A percentile compares a stretch with the other conserved stretches of the same genome.
phyloP scores from a whole-genome alignment of 163 green algal species.

The Chlorella variabilis region DNA sequence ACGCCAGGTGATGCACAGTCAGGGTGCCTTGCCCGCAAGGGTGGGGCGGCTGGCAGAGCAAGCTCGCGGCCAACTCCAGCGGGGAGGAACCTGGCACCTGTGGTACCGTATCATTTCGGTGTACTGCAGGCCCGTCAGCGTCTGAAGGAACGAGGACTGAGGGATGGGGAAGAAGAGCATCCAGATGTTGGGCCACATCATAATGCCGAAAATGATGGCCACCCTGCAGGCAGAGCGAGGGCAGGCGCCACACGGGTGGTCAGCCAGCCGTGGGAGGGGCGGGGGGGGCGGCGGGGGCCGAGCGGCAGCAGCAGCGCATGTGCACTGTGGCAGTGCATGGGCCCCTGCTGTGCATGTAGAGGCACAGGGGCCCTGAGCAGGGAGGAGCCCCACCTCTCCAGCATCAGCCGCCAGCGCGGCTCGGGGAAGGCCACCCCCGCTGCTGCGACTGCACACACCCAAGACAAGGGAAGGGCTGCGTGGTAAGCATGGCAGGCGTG shows the following conservation, averaged over 20 bases:
- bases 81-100: slow-evolving; percentile 15
- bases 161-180: slow-evolving; percentile 62
- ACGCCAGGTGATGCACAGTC: neutral
- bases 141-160: slow-evolving; percentile 55
- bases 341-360: neutral
- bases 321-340: neutral
- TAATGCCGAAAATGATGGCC: slow-evolving; percentile 43
- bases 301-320: neutral
- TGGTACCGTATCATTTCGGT: slow-evolving; percentile 58
- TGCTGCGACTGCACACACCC: neutral
- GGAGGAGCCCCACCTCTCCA: slow-evolving; percentile 29
- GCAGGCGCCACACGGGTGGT: neutral
- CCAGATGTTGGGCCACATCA: slow-evolving; percentile 45
- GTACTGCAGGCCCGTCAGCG: slow-evolving; percentile 44
- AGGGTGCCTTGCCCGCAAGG: neutral
- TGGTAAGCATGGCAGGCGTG: neutral
- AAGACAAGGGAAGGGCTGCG: neutral
- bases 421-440: slow-evolving; percentile 1
- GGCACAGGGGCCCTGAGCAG: neutral
- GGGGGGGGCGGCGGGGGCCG: no score
- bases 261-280: neutral
- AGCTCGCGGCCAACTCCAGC: no score
- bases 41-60: no score
- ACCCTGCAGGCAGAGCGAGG: slow-evolving; percentile 23
- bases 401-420: neutral